These are phyloP conservation scores for Fonsecaea monophora DNA, from an alignment of 2,329 filamentous ascomycete genomes.

Conservation along the genomic window DNA sequence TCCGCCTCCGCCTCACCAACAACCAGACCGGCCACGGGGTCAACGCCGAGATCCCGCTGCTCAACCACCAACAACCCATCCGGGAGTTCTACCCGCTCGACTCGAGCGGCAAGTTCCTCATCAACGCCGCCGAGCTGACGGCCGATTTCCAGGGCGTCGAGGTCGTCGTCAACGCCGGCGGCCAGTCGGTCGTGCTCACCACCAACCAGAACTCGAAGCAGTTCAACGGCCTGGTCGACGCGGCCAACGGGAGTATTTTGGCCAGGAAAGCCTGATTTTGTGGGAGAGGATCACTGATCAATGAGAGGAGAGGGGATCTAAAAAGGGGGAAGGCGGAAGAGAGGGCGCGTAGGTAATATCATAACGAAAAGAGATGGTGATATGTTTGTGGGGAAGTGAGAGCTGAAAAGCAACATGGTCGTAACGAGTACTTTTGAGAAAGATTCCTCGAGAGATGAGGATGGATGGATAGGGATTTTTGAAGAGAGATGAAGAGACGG, in stretches of 20 bases:
- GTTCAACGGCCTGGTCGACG: not conserved
- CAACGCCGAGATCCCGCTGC: not conserved
- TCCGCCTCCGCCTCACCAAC: slow-evolving; percentile 3
- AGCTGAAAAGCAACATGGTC: no score
- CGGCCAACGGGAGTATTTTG: not conserved
- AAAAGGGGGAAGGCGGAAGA: not conserved
- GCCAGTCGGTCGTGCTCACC: not conserved
- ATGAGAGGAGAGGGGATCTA: not conserved
- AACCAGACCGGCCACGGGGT: not conserved
- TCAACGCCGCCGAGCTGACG: slow-evolving; percentile 1
- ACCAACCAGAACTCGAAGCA: not conserved
- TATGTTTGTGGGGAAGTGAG: no score
- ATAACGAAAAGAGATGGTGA: no score
- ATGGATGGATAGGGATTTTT: no score
- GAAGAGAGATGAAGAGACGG: no score
- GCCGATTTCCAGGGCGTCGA: slow-evolving; percentile 4
- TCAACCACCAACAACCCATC: not conserved
- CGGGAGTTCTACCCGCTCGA: not conserved
- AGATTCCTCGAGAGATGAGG: no score
- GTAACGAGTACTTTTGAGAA: no score
- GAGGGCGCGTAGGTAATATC: no score
- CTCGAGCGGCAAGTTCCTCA: not conserved
- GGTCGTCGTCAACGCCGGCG: slow-evolving; percentile 1
- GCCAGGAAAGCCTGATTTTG: not conserved
- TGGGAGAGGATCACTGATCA: not conserved